A percentile compares a stretch with the other conserved stretches of the same genome.
Conservation (phyloP, 805 yeast genomes). For the Metschnikowia amazonensis region DNA sequence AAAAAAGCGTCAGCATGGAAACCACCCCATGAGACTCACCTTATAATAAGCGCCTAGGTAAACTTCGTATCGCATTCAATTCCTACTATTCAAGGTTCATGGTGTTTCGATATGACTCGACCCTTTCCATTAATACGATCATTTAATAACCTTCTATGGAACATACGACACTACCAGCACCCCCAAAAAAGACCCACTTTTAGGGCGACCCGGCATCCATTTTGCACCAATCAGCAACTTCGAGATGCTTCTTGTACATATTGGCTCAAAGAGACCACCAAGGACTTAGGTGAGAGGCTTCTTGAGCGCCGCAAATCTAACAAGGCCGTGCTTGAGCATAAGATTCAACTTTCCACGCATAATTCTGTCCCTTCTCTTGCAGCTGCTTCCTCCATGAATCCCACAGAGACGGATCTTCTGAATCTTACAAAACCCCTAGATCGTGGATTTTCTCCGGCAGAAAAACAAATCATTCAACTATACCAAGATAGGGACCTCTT, state of each 20-base stretch:
- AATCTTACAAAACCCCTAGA: neutral
- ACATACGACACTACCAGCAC: slow-evolving; percentile 14
- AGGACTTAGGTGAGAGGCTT: slow-evolving; percentile 10
- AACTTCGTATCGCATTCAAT: neutral
- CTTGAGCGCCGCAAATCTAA: neutral
- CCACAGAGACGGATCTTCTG: neutral
- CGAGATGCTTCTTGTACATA: slow-evolving; percentile 16
- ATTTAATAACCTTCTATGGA: slow-evolving; percentile 13
- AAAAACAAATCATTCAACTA: slow-evolving; percentile 14
- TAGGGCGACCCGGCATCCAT: slow-evolving; percentile 16
- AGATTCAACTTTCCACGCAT: neutral
- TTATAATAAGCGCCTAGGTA: neutral
- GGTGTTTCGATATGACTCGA: slow-evolving; percentile 11
- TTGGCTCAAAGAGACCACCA: slow-evolving; percentile 17
- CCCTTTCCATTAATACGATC: slow-evolving; percentile 15
- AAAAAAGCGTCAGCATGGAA: neutral
- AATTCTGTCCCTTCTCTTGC: neutral
- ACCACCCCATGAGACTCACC: neutral
- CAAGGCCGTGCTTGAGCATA: neutral
- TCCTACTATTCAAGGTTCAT: slow-evolving; percentile 3
- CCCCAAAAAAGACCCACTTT: slow-evolving; percentile 13
- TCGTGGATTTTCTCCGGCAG: slow-evolving; percentile 8
- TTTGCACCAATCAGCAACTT: slow-evolving; percentile 17
- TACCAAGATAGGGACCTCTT: slow-evolving; percentile 11
- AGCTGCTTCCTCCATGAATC: neutral